A percentile compares a stretch with the other conserved stretches of the same genome.
These are phyloP conservation scores for Cnidoscolus chayamansa DNA, from an alignment of 441 rosid genomes.

Conservation along the genomic window DNA sequence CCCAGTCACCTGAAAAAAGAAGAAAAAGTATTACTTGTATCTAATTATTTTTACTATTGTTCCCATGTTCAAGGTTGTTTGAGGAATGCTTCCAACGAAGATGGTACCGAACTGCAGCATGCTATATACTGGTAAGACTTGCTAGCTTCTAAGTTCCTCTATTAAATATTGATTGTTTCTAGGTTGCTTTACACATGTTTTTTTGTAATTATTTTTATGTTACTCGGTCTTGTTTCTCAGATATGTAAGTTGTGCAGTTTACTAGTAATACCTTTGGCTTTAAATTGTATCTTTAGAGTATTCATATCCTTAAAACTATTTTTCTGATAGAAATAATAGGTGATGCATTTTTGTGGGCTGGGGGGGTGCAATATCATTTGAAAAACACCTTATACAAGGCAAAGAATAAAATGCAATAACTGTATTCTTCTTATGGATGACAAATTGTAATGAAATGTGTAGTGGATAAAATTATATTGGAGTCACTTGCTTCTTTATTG, in stretches of 20 bases:
- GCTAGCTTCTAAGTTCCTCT: conserved; percentile 20
- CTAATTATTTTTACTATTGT: conserved; percentile 21
- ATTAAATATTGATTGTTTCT: background rate
- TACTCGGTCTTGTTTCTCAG: background rate
- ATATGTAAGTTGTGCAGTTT: background rate
- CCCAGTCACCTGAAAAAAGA: background rate
- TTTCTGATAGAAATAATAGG: background rate
- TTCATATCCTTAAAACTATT: background rate
- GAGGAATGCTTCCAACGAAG: conserved; percentile 98
- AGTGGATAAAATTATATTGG: conserved; percentile 3
- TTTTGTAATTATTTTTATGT: background rate
- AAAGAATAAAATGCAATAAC: conserved; percentile 12
- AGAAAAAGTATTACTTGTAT: background rate
- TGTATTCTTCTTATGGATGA: background rate
- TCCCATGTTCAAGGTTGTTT: conserved; percentile 59
- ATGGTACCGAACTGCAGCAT: conserved; percentile 99
- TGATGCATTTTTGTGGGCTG: background rate
- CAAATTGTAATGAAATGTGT: background rate
- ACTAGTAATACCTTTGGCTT: background rate
- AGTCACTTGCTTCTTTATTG: background rate
- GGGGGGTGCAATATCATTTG: background rate
- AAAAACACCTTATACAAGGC: background rate
- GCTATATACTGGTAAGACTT: conserved; percentile 89
- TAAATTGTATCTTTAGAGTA: background rate
- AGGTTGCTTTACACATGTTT: background rate